These are phyloP conservation scores for Acrocalymma vagum DNA, from an alignment of 2,329 filamentous ascomycete genomes.

Conservation along the genomic window DNA sequence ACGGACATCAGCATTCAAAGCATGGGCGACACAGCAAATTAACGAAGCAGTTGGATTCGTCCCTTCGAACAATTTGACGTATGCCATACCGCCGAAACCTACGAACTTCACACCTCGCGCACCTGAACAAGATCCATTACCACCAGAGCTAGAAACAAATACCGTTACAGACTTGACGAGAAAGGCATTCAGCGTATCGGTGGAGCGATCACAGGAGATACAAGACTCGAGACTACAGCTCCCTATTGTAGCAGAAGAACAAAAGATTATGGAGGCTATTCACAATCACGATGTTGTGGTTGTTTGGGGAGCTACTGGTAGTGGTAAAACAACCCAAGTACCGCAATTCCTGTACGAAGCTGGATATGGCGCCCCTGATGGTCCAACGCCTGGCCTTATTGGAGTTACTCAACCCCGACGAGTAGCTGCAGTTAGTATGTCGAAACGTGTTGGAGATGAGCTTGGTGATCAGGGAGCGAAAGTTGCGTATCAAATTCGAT, in stretches of 20 bases:
- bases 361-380: slow-evolving; percentile 81
- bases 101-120: slow-evolving; percentile 73
- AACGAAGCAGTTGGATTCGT: slow-evolving; percentile 81
- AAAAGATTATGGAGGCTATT: slow-evolving; percentile 97
- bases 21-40: slow-evolving; percentile 87
- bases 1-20: slow-evolving; percentile 80
- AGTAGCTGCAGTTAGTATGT: slow-evolving; percentile 97
- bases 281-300: slow-evolving; percentile 91
- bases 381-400: slow-evolving; percentile 88
- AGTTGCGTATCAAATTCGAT: slow-evolving; percentile 92
- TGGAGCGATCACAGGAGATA: slow-evolving; percentile 75
- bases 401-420: slow-evolving; percentile 93
- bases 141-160: slow-evolving; percentile 68
- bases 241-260: slow-evolving; percentile 93
- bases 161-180: slow-evolving; percentile 66
- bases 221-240: slow-evolving; percentile 81
- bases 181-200: slow-evolving; percentile 78
- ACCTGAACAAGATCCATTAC: slow-evolving; percentile 75
- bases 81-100: slow-evolving; percentile 55
- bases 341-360: slow-evolving; percentile 96
- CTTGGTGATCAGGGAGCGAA: slow-evolving; percentile 77
- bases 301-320: slow-evolving; percentile 93
- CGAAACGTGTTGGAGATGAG: slow-evolving; percentile 88
- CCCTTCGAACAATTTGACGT: slow-evolving; percentile 53
- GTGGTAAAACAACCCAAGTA: slow-evolving; percentile 96